phyloP scores from a whole-genome alignment of 331 rosid genomes.

The Quercus phellos region DNA sequence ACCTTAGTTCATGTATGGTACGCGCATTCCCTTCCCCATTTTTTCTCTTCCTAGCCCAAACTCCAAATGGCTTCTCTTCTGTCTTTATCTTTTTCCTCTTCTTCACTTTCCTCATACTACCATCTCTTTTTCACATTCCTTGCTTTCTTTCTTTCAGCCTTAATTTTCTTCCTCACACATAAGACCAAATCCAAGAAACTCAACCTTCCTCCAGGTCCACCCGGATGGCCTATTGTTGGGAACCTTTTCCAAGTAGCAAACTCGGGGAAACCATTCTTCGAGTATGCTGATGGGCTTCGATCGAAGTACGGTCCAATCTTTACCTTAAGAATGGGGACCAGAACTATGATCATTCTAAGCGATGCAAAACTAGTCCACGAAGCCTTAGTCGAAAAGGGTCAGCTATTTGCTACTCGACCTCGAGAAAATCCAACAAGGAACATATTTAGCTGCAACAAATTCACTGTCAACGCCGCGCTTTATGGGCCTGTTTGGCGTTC shows the following conservation, averaged over 20 bases:
- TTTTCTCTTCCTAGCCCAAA: not conserved
- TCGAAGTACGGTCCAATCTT: constrained; percentile 56
- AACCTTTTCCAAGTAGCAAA: constrained; percentile 75
- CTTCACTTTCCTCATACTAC: constrained; percentile 30
- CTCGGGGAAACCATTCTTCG: constrained; percentile 67
- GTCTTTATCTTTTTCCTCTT: not conserved
- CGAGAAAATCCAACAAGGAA: constrained; percentile 74
- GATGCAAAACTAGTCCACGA: constrained; percentile 63
- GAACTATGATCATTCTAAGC: constrained; percentile 58
- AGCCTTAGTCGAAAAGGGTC: constrained; percentile 67
- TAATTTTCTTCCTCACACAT: constrained; percentile 41
- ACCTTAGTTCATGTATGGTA: not conserved
- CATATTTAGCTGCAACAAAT: constrained; percentile 73
- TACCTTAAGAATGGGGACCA: constrained; percentile 76
- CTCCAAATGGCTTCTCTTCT: constrained; percentile 35
- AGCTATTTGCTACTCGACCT: constrained; percentile 52
- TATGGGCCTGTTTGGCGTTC: constrained; percentile 87
- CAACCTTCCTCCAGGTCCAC: constrained; percentile 84
- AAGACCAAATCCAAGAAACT: constrained; percentile 34
- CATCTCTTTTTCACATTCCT: constrained; percentile 45
- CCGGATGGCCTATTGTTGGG: constrained; percentile 91
- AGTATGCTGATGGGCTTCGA: constrained; percentile 35
- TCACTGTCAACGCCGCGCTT: constrained; percentile 70
- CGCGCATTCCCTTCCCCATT: not conserved
- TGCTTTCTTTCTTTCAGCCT: constrained; percentile 37